Conservation (phyloP, 805 yeast species). For the Metschnikowia santaceciliae region DNA sequence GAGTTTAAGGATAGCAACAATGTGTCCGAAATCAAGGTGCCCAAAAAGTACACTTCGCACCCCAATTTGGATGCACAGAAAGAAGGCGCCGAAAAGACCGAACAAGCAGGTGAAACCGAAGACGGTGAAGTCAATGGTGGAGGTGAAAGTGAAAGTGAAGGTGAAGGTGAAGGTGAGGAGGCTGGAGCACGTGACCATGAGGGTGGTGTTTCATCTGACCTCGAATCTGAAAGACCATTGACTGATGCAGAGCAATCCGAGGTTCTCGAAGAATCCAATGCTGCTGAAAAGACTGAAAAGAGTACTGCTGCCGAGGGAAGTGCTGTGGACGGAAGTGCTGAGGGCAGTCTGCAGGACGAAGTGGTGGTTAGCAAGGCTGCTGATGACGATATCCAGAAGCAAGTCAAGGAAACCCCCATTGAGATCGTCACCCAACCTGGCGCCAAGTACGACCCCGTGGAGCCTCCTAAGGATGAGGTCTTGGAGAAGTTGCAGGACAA, state of each 20-base stretch:
- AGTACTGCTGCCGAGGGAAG: neutral
- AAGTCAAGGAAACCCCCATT: constrained; percentile 29
- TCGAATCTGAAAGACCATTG: constrained; percentile 12
- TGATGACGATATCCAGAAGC: constrained; percentile 28
- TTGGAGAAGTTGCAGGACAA: constrained; percentile 40
- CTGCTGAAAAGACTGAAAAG: neutral
- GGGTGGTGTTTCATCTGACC: neutral
- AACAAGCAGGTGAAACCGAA: neutral
- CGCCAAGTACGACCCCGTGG: constrained; percentile 32
- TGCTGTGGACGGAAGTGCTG: neutral
- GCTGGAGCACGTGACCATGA: neutral
- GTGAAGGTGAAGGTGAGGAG: neutral
- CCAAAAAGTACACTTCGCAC: constrained; percentile 38
- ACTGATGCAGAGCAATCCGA: constrained; percentile 6
- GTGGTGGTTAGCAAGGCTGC: constrained; percentile 6
- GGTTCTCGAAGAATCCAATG: neutral
- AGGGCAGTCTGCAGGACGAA: neutral
- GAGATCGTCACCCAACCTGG: constrained; percentile 33
- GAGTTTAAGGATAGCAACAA: constrained; percentile 34
- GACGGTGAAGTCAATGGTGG: neutral
- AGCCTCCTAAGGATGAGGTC: constrained; percentile 32
- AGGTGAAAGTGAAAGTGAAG: neutral
- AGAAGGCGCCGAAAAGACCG: constrained; percentile 4
- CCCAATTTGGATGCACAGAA: constrained; percentile 34
- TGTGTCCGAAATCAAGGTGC: constrained; percentile 32